These are phyloP conservation scores for Mytilinidion resinicola DNA, from an alignment of 495 filamentous ascomycete species.

Conservation along the genomic window DNA sequence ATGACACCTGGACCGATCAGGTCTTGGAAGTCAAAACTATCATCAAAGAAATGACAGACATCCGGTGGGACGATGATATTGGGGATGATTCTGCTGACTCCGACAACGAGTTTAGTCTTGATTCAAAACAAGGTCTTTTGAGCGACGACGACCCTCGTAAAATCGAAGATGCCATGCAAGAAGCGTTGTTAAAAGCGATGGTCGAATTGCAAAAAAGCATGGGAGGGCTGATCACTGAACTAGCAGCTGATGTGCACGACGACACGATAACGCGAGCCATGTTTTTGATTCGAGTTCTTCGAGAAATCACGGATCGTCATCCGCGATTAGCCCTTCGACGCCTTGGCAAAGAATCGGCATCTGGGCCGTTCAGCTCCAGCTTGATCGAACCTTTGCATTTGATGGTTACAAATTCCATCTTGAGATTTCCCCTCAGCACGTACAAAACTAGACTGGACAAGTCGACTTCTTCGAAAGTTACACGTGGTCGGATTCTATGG, in stretches of 20 bases:
- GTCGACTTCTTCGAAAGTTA: not conserved
- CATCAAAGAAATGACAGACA: conserved; percentile 59
- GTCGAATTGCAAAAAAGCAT: conserved; percentile 53
- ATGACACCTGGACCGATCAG: conserved; percentile 60
- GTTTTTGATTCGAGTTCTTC: conserved; percentile 68
- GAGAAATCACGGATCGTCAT: conserved; percentile 63
- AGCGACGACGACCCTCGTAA: conserved; percentile 65
- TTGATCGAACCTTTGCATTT: conserved; percentile 21
- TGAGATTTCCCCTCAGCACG: not conserved
- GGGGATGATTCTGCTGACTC: conserved; percentile 71
- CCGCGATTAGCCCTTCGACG: conserved; percentile 39
- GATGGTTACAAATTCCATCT: conserved; percentile 11
- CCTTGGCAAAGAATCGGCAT: not conserved
- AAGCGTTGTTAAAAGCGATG: conserved; percentile 54
- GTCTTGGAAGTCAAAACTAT: conserved; percentile 55
- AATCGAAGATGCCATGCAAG: conserved; percentile 54
- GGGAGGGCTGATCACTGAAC: conserved; percentile 36
- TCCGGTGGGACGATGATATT: conserved; percentile 70
- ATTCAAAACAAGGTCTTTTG: conserved; percentile 56
- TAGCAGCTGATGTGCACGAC: conserved; percentile 31
- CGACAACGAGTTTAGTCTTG: conserved; percentile 47
- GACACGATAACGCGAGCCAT: conserved; percentile 48
- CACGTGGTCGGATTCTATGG: conserved; percentile 51
- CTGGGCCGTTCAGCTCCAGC: conserved; percentile 7
- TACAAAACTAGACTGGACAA: conserved; percentile 5